These are phyloP conservation scores for Fusarium irregulare DNA, from an alignment of 2,329 filamentous ascomycete genomes.

Conservation along the genomic window DNA sequence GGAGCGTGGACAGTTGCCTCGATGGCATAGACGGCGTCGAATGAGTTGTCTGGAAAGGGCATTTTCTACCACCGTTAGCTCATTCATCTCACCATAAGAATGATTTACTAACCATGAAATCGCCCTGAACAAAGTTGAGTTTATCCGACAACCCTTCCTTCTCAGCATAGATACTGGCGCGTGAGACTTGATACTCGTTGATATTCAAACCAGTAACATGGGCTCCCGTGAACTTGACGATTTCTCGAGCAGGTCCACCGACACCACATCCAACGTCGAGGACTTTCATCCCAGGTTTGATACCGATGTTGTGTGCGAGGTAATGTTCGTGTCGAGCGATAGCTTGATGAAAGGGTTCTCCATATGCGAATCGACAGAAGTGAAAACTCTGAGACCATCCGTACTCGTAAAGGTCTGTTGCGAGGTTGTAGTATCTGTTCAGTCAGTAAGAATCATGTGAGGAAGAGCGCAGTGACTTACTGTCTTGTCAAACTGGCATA, in stretches of 20 bases:
- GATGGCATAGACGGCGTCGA: slow-evolving; percentile 96
- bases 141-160: slow-evolving; percentile 83
- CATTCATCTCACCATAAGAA: accelerated
- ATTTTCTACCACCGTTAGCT: slow-evolving; percentile 73
- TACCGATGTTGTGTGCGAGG: slow-evolving; percentile 84
- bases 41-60: slow-evolving; percentile 89
- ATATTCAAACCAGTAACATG: slow-evolving; percentile 93
- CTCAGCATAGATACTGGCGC: slow-evolving; percentile 81
- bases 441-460: slow-evolving; percentile 18
- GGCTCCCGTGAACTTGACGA: slow-evolving; percentile 88
- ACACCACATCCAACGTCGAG: slow-evolving; percentile 97
- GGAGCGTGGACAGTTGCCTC: slow-evolving; percentile 97
- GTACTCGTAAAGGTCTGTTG: slow-evolving; percentile 92
- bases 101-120: slow-evolving; percentile 79
- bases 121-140: slow-evolving; percentile 89
- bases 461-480: no score
- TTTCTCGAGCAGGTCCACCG: slow-evolving; percentile 92
- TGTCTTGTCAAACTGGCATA: slow-evolving; percentile 91
- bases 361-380: slow-evolving; percentile 90
- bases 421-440: slow-evolving; percentile 87
- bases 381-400: slow-evolving; percentile 95
- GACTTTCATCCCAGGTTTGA: slow-evolving; percentile 84
- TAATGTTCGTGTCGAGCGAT: slow-evolving; percentile 97
- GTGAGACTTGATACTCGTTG: slow-evolving; percentile 96
- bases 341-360: slow-evolving; percentile 86